Conservation (phyloP, 352 stramenopile species). For the Globisporangium polare region DNA sequence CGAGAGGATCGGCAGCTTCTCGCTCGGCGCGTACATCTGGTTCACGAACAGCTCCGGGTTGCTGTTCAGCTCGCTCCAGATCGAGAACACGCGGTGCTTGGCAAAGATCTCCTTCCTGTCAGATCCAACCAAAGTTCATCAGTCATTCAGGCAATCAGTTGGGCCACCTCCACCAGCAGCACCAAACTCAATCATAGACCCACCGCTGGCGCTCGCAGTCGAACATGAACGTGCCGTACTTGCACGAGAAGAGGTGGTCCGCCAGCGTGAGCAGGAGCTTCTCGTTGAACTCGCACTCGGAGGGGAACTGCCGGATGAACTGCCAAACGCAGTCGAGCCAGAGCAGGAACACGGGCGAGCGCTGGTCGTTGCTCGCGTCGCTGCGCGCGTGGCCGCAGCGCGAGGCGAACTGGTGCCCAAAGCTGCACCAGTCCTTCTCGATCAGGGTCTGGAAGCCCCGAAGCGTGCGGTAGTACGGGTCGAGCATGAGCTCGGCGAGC, state of each 20-base stretch:
- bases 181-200: neutral
- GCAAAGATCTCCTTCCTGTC: constrained; percentile 72
- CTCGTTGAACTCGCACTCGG: constrained; percentile 97
- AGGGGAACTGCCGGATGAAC: constrained; percentile 94
- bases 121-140: neutral
- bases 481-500: constrained; percentile 95
- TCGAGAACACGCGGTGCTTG: constrained; percentile 70
- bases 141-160: neutral
- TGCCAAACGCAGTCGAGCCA: constrained; percentile 99
- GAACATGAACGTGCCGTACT: constrained; percentile 98
- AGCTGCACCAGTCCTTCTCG: constrained; percentile 99
- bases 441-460: constrained; percentile 95
- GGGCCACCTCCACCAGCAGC: neutral
- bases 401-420: constrained; percentile 97
- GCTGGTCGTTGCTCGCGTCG: constrained; percentile 90
- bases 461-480: constrained; percentile 97
- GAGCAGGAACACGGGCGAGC: constrained; percentile 97
- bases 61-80: constrained; percentile 80
- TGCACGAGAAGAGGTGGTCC: constrained; percentile 96
- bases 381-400: constrained; percentile 91
- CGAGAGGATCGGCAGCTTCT: constrained; percentile 36
- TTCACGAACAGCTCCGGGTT: constrained; percentile 73
- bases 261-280: constrained; percentile 90
- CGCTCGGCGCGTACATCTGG: constrained; percentile 49
- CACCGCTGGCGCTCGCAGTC: constrained; percentile 91